phyloP scores from a whole-genome alignment of 1,284 basidiomycete species.

The Xerocomus amazonicus region DNA sequence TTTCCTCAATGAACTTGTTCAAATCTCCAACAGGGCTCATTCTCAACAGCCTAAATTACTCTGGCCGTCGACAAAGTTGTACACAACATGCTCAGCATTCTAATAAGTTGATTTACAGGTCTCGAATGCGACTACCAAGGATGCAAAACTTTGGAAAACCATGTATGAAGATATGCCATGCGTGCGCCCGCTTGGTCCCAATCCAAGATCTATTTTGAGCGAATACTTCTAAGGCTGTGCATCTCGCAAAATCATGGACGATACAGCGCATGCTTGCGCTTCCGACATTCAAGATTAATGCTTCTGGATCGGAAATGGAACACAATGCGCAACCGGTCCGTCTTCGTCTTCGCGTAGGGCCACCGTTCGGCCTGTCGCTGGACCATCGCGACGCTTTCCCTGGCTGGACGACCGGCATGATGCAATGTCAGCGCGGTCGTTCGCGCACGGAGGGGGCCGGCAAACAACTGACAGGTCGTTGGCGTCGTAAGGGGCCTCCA shows the following conservation, averaged over 20 bases:
- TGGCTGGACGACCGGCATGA: neutral
- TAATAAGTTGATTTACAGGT: neutral
- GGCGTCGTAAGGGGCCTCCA: neutral
- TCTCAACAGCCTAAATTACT: neutral
- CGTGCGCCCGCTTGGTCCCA: neutral
- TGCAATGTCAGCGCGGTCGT: neutral
- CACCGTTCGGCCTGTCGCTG: slow-evolving; percentile 7
- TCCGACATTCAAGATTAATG: neutral
- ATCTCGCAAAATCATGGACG: slow-evolving; percentile 8
- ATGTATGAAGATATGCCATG: neutral
- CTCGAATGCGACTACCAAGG: neutral
- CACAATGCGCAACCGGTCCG: no score
- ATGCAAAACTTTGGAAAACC: neutral
- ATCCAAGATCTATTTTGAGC: neutral
- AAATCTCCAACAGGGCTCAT: neutral
- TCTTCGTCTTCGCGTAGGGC: no score
- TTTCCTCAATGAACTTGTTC: no score
- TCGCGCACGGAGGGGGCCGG: neutral
- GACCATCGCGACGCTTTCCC: slow-evolving; percentile 1
- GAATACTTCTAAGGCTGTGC: neutral
- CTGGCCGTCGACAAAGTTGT: neutral
- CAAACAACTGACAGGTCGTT: neutral
- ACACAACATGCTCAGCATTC: no score
- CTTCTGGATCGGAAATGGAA: no score
- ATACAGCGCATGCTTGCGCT: neutral